Evolutionary conservation across 768 basidiomycete species (phyloP), one percentile per base, ranked within the genome.

Genomic region (Calocybe indica): DNA sequence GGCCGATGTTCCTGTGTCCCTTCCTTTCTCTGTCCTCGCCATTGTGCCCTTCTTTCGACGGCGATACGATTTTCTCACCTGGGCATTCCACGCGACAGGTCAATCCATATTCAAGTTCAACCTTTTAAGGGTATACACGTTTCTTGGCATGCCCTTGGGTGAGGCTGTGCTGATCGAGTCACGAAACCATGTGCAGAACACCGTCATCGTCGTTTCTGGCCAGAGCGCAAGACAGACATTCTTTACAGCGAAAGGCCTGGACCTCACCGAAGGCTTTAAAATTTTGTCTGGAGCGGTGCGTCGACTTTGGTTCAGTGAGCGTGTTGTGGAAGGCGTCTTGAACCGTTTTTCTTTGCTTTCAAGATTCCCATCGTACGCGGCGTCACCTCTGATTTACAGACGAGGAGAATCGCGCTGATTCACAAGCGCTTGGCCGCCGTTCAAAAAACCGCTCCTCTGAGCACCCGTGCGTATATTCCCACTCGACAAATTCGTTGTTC

Each of bases 211-310:
- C 32, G 76, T 89, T 36, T 88, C 87, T 36, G 88, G 87, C 45
- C 83, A 87, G 58, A 72, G 70, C 32, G 87, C 79, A 11, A 72
- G 87, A 47, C 75, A 77, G 47, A 72, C 79, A 3, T 88, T 88
- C 65, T 85, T 88, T 57, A 73, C 74, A 2, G 78, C 83, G 47
- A 81, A 79, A 63, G 76, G 76, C 14, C 77, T 90, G 52, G 85
- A 88, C 63, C 75, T 90, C 43, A 82, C 80, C 37, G 85, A 87
- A 68, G 87, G 85, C 5, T 89, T 87, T 72, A 85, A 81, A 57
- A 77, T 86, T 57, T 74, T 90, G 51, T 85, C 84, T 43, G 87
- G 86, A 43, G 85, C 83, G 47, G 87, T 88, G 61, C 54, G 83
- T 78, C 29, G 49, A 44, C 48, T 45, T 40, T 49, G 39, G 29